phyloP scores from a whole-genome alignment of 257 asterid genomes.

The Phtheirospermum japonicum region DNA sequence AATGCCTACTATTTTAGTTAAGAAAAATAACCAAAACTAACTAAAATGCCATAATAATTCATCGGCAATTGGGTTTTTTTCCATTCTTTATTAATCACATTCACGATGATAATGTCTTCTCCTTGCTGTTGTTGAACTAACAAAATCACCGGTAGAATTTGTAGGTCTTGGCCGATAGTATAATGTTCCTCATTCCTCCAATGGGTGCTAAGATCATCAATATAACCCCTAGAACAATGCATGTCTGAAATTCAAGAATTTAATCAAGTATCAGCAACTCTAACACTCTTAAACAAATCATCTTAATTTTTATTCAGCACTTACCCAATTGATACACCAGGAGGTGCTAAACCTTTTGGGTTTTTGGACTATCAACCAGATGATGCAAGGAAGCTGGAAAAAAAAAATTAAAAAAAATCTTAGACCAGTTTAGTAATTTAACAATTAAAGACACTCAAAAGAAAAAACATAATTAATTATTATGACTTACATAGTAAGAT shows the following conservation, averaged over 20 bases:
- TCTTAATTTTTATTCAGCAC: slow-evolving; percentile 8
- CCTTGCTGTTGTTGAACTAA: neutral
- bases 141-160: slow-evolving; percentile 40
- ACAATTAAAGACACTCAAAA: too few relatives aligned
- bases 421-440: neutral
- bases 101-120: too few relatives aligned
- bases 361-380: slow-evolving; percentile 45
- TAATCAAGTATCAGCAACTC: neutral
- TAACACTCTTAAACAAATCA: too few relatives aligned
- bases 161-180: slow-evolving; percentile 42
- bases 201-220: slow-evolving; percentile 57
- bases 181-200: slow-evolving; percentile 65
- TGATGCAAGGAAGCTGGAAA: slow-evolving; percentile 59
- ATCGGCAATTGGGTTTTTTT: too few relatives aligned
- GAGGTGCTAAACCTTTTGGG: slow-evolving; percentile 44
- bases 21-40: too few relatives aligned
- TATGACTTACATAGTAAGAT: slow-evolving; percentile 53
- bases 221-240: slow-evolving; percentile 44
- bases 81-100: too few relatives aligned
- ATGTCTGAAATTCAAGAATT: slow-evolving; percentile 39
- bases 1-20: too few relatives aligned
- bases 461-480: neutral
- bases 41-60: neutral
- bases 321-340: slow-evolving; percentile 57
- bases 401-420: neutral